Conservation (phyloP, 352 stramenopile genomes). For the Phytophthora brassicae region DNA sequence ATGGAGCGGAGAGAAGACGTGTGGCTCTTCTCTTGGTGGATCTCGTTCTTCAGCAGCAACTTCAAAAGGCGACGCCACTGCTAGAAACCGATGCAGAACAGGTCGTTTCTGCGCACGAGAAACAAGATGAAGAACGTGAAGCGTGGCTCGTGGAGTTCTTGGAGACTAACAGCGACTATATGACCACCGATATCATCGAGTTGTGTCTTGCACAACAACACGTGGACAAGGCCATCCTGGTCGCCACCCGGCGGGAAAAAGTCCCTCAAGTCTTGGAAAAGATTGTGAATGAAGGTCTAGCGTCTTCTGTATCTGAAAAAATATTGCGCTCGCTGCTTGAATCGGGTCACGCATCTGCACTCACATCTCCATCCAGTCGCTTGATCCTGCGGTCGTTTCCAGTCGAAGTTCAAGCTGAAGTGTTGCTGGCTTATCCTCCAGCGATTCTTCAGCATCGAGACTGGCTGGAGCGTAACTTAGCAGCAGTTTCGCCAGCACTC, state of each 20-base stretch:
- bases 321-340: constrained; percentile 45
- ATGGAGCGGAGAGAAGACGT: constrained; percentile 43
- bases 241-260: constrained; percentile 48
- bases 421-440: constrained; percentile 47
- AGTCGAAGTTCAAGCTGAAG: constrained; percentile 50
- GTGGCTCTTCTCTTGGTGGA: constrained; percentile 60
- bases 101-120: constrained; percentile 16
- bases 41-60: constrained; percentile 62
- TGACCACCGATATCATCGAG: constrained; percentile 61
- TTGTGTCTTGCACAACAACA: constrained; percentile 68
- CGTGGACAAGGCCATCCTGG: constrained; percentile 67
- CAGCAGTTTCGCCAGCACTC: constrained; percentile 33
- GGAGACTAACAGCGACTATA: constrained; percentile 58
- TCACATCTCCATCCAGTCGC: constrained; percentile 45
- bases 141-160: constrained; percentile 62
- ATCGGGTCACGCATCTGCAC: constrained; percentile 37
- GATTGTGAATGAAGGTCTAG: constrained; percentile 48
- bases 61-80: constrained; percentile 35
- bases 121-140: constrained; percentile 37
- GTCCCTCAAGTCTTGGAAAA: constrained; percentile 55
- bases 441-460: constrained; percentile 70
- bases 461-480: constrained; percentile 65
- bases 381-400: constrained; percentile 57
- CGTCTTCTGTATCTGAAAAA: constrained; percentile 40
- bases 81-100: constrained; percentile 6